Base-by-base conservation (phyloP, 768 basidiomycete species). In the Cystobasidiopsis lactophilus region DNA sequence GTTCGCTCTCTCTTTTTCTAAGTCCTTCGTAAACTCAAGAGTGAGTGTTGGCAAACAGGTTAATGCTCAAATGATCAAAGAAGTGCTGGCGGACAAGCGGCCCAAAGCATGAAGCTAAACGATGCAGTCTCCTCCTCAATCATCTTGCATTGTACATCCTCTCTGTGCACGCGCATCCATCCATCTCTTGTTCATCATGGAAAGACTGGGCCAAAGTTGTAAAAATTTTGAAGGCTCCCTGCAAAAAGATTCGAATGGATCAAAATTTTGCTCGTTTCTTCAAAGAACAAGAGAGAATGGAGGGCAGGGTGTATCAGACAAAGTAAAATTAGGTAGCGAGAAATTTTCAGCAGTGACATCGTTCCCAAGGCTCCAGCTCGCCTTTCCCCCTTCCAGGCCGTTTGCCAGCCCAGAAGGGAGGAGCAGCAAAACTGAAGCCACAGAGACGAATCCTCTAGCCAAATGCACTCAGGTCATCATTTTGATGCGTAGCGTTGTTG, bases 1-100 rank as follows among this genome's bases (percentile, higher is more conserved):
- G 66, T 91, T 45, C 85, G 85, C 37, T 21, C 35, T 41, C 13
- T 5, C 31, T 10, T 18, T 5, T 19, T 35, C 29, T 23, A 47
- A 41, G 4, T 13, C 33, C 23, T 30, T 14, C 5, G 30, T 35
- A 33, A 14, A 5, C 5, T 26, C 14, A 47, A 26, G 45, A 47
- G 30, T 13, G 29, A 27, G 45, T 47, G 29, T 27, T 47, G 24
- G 45, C 45, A 30, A 26, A 47, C 45, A 43, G 41, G 41, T 43
- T 26, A 43, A 43, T 24, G 41, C 41, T 11, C 19, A 26, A 43
- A 43, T 43, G 41, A 43, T 43, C 23, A 43, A 43, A 43, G 41
- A 43, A 19, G 41, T 43, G 23, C 23, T 43, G 19, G 41, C 41
- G 41, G 41, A 43, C 41, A 11, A 18, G 41, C 7, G 19, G n/a